phyloP scores from a whole-genome alignment of 164 flowering plant genomes.

The Annona squamosa region DNA sequence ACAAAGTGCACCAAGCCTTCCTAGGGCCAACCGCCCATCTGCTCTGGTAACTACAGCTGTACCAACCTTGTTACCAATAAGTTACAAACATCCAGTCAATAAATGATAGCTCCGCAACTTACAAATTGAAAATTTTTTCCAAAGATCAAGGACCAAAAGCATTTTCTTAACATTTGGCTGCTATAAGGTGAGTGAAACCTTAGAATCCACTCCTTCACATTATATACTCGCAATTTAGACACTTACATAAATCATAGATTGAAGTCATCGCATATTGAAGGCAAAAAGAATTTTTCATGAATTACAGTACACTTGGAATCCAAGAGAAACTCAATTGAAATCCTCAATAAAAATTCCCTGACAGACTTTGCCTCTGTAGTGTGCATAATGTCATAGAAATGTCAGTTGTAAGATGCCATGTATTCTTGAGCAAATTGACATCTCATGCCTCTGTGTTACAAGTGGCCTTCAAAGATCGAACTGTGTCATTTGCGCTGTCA shows the following conservation, averaged over 20 bases:
- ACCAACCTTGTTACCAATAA: constrained; percentile 49
- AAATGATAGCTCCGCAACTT: background rate
- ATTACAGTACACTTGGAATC: too few species aligned
- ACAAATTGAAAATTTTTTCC: too few species aligned
- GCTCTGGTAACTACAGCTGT: constrained; percentile 77
- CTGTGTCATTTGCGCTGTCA: too few species aligned
- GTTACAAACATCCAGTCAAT: background rate
- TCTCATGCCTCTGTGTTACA: background rate
- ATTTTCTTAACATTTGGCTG: background rate
- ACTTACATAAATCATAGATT: background rate
- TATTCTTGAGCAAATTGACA: background rate
- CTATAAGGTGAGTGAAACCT: background rate
- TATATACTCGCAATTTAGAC: background rate
- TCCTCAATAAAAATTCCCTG: background rate
- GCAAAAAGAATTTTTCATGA: too few species aligned
- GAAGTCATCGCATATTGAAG: too few species aligned
- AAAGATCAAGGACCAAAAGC: too few species aligned
- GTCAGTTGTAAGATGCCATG: background rate
- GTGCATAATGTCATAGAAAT: background rate
- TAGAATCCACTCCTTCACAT: background rate
- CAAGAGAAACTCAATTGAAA: too few species aligned
- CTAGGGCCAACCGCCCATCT: constrained; percentile 81
- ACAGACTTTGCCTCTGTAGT: background rate
- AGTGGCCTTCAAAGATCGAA: background rate
- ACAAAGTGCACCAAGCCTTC: constrained; percentile 83